Evolutionary conservation across 2,329 filamentous ascomycete genomes (phyloP), one percentile per base, ranked within the genome.

Genomic region (Venturia effusa): DNA sequence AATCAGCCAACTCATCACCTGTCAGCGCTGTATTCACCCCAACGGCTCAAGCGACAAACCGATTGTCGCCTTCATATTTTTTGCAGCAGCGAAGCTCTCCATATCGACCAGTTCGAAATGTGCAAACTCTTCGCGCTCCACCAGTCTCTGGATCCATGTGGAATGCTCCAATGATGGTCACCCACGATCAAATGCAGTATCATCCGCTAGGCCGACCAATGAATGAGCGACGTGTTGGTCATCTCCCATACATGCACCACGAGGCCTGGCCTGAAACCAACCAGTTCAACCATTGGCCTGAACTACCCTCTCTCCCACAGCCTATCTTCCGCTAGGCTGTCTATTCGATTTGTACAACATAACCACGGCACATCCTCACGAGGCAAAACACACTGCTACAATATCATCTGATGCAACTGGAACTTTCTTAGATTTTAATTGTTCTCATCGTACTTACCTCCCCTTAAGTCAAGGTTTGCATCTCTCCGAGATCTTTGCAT

Each of bases 91-190:
- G 94, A 64, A 87, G 89, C 67, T 97, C 93, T 64, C 94, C 94
- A 3, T 97, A 97, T 76, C 89, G 91, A 67, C 93, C 93, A 1
- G 88, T 97, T 45, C 88, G 92, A 62, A 84, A 90, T 66, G 90
- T 97, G 65, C 92, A 94, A 69, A 96, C 91, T 0, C 83, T 97
- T n/a, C 81, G 97, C 37, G 91, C 94, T 65, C 92, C 92, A 39
- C 90, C 92, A 7, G 32, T 55, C 27, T 65, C 90, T 30, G 82
- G 86, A 10, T 90, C 90, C 8, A 83, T 95, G 67, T 88, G 93
- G 60, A 76, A 78, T 59, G 75, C 77, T 10, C 73, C 76, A 13
- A 73, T 74, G 57, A 75, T 74, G 43, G 74, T 80, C 22, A 74
- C 74, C 48, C 74, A 76, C 65, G 76, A 79, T 61, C 78, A 79